Percentiles rank a stretch among this genome's conserved stretches.
phyloP scores from a whole-genome alignment of 2,329 filamentous ascomycete genomes.

The Neonectria sp. region DNA sequence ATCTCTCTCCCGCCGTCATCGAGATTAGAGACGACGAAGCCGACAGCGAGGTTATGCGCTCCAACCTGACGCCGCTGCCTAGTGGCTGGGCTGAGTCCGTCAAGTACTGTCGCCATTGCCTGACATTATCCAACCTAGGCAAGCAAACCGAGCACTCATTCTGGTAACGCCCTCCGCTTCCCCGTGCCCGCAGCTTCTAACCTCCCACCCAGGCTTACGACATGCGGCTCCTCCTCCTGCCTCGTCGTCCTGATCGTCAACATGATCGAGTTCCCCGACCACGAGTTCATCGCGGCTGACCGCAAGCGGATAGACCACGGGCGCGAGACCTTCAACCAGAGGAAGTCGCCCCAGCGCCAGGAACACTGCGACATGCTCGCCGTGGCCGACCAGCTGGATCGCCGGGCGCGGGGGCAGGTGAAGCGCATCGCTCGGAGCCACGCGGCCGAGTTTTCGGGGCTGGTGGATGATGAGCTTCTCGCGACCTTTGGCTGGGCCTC shows the following conservation, averaged over 20 bases:
- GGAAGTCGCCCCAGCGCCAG: neutral
- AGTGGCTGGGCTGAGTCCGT: slow-evolving; percentile 39
- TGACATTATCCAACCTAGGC: slow-evolving; percentile 24
- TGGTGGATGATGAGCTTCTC: slow-evolving; percentile 13
- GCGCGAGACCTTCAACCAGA: slow-evolving; percentile 10
- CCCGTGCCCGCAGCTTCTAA: accelerated
- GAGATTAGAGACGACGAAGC: slow-evolving; percentile 29
- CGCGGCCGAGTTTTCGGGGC: neutral
- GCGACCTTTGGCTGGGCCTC: slow-evolving; percentile 10
- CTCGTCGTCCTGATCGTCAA: slow-evolving; percentile 39
- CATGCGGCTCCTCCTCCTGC: slow-evolving; percentile 34
- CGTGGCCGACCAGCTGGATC: slow-evolving; percentile 33
- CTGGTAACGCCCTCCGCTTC: slow-evolving; percentile 26
- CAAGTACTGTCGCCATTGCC: slow-evolving; percentile 22
- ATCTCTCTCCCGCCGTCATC: slow-evolving; percentile 34
- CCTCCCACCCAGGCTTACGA: slow-evolving; percentile 29
- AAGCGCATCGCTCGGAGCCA: slow-evolving; percentile 9
- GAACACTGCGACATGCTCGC: slow-evolving; percentile 31
- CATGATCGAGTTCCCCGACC: slow-evolving; percentile 40
- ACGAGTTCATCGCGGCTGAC: slow-evolving; percentile 12
- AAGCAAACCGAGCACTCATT: slow-evolving; percentile 33
- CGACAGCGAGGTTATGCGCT: slow-evolving; percentile 30
- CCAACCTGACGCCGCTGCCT: slow-evolving; percentile 33
- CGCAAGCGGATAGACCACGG: slow-evolving; percentile 28
- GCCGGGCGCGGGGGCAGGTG: slow-evolving; percentile 35